Evolutionary conservation across 2,329 filamentous ascomycete species (phyloP).

Genomic region (Fusarium proliferatum): DNA sequence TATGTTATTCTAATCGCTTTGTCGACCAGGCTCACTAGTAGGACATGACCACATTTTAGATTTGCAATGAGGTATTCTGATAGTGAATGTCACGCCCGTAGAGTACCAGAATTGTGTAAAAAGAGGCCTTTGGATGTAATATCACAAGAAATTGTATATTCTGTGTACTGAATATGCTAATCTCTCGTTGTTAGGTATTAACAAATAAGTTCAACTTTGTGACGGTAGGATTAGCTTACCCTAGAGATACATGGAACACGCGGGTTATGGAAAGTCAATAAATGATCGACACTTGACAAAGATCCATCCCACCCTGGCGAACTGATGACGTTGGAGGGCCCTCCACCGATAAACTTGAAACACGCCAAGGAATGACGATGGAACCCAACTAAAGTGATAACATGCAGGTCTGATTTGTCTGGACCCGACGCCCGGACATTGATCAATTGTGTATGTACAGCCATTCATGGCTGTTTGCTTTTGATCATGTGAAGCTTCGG

Average conservation of each 20-base stretch:
- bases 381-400: not conserved
- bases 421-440: not conserved
- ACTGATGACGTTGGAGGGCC: slow-evolving; percentile 25
- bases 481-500: not conserved
- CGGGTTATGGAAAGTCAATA: not conserved
- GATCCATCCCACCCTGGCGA: slow-evolving; percentile 12
- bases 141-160: not conserved
- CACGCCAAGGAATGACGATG: slow-evolving; percentile 28
- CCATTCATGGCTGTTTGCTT: not conserved
- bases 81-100: not conserved
- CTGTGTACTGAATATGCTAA: not conserved
- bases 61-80: not conserved
- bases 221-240: not conserved
- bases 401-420: slow-evolving; percentile 9
- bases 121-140: not conserved
- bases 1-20: not conserved
- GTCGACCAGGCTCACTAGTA: not conserved
- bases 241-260: not conserved
- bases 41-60: not conserved
- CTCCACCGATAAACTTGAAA: slow-evolving; percentile 33
- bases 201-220: not conserved
- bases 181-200: not conserved
- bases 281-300: slow-evolving; percentile 25
- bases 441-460: not conserved
- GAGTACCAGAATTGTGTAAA: no score